These are phyloP conservation scores for Colletotrichum tropicale DNA, from an alignment of 2,329 filamentous ascomycete species.

Conservation along the genomic window DNA sequence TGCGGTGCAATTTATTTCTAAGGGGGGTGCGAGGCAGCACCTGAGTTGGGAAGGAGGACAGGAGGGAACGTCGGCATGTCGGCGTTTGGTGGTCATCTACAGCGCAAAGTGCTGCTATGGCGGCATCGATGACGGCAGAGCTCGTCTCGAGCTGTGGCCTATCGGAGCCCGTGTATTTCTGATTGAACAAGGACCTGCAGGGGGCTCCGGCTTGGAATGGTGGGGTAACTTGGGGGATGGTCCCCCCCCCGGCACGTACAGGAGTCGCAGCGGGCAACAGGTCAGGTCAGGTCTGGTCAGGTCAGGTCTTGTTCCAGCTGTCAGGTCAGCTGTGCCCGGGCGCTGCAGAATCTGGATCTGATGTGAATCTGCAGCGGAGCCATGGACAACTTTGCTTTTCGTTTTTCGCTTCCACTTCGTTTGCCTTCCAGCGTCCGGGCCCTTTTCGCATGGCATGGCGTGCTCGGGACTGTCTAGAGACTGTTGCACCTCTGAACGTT, in stretches of 20 bases:
- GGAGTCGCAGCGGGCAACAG: background rate
- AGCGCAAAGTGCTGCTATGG: background rate
- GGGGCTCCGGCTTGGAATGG: background rate
- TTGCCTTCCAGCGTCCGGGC: background rate
- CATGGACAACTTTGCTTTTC: background rate
- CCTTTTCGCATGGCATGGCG: background rate
- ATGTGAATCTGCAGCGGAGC: background rate
- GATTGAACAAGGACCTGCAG: background rate
- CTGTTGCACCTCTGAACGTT: background rate
- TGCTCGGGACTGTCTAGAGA: background rate
- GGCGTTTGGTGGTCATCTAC: background rate
- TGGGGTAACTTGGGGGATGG: background rate
- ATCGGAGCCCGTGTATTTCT: conserved; percentile 14
- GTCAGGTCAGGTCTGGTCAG: background rate
- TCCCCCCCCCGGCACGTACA: background rate
- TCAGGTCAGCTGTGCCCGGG: background rate
- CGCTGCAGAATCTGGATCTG: background rate
- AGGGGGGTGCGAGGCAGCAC: background rate
- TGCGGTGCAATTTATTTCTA: background rate
- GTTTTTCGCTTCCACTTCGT: background rate
- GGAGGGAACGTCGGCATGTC: background rate
- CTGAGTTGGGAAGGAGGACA: background rate
- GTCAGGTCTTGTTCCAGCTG: background rate
- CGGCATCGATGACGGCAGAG: conserved; percentile 17
- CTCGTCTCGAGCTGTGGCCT: conserved; percentile 15